Evolutionary conservation across 2,329 filamentous ascomycete species (phyloP), one percentile per base, ranked within the genome.

Genomic region (Pseudocercospora fijiensis): DNA sequence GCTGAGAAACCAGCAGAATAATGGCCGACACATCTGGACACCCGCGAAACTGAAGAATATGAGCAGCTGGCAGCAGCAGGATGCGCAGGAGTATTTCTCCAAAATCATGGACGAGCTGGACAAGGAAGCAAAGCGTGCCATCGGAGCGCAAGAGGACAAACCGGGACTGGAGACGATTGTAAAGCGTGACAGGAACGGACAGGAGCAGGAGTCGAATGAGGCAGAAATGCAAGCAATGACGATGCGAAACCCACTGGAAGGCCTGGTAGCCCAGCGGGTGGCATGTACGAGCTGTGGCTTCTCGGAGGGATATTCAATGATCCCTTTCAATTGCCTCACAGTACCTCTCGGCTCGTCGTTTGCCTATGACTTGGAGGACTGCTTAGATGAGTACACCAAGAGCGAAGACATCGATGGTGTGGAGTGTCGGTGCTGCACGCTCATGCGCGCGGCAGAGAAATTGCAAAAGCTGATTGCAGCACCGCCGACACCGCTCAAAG

Each of bases 41-140:
- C 90, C 91, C 0, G 80, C 85, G 0, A 86, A 89, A 60, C 80
- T 97, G 52, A 96, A 96, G 77, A 93, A 88, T 9, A 96, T 98
- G 89, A 94, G 89, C 76, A 96, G 91, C 28, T 96, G 90, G 86
- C 90, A 96, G 70, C 95, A 98, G 75, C 95, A 99, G 77, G 95
- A 99, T 78, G 95, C 95, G 4, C 95, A 98, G 75, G 95, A 99
- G 76, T 99, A 98, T 76, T 97, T 91, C 72, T 94, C 92, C 16
- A 96, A 94, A 72, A 83, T 99, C 13, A 72, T 77, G 68, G 75
- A 77, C 52, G 75, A 77, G 60, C 78, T 97, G 55, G 92, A 97
- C 67, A 81, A 74, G 76, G 80, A 70, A 75, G 77, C 74, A 74
- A 80, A 66, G 62, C 79, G 72, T 76, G 78, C 61, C 13, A 57